Evolutionary conservation across 2,329 filamentous ascomycete species (phyloP).

Genomic region (Domatiomyces catenatus): DNA sequence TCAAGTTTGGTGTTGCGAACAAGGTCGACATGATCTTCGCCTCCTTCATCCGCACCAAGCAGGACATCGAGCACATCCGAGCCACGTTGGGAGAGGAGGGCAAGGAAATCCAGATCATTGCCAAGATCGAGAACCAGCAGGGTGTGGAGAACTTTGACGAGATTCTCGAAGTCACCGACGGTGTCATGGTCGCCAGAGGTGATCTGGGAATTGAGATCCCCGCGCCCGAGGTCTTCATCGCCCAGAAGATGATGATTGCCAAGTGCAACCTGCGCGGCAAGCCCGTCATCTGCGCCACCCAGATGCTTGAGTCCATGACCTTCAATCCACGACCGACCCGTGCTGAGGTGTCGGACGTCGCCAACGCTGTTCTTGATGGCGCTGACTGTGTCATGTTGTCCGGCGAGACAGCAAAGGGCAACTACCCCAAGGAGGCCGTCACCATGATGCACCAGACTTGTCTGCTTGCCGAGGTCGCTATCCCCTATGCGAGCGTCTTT

Average conservation of each 20-base stretch:
- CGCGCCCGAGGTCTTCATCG: conserved; percentile 93
- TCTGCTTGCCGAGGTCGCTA: conserved; percentile 89
- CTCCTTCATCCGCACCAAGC: conserved; percentile 88
- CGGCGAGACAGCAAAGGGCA: conserved; percentile 95
- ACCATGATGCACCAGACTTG: conserved; percentile 98
- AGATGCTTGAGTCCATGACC: conserved; percentile 99
- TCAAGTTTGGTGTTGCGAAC: conserved; percentile 95
- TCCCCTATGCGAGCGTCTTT: conserved; percentile 91
- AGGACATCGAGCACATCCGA: conserved; percentile 87
- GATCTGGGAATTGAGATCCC: conserved; percentile 98
- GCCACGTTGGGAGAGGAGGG: conserved; percentile 67
- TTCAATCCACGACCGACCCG: conserved; percentile 97
- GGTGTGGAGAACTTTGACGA: conserved; percentile 99
- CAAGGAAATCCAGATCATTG: conserved; percentile 96
- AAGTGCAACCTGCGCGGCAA: conserved; percentile 99
- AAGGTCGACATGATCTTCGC: conserved; percentile 98
- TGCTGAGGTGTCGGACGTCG: conserved; percentile 95
- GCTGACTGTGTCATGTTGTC: conserved; percentile 99
- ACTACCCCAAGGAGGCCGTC: conserved; percentile 82
- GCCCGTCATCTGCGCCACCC: conserved; percentile 95
- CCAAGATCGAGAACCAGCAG: conserved; percentile 99
- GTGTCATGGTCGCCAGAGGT: conserved; percentile 99
- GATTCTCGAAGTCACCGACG: conserved; percentile 89
- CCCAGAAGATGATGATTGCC: conserved; percentile 99
- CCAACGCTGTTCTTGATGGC: conserved; percentile 93